phyloP scores from a whole-genome alignment of 192 early-diverging fungal genomes.

The Thoreauomyces humboldtii region DNA sequence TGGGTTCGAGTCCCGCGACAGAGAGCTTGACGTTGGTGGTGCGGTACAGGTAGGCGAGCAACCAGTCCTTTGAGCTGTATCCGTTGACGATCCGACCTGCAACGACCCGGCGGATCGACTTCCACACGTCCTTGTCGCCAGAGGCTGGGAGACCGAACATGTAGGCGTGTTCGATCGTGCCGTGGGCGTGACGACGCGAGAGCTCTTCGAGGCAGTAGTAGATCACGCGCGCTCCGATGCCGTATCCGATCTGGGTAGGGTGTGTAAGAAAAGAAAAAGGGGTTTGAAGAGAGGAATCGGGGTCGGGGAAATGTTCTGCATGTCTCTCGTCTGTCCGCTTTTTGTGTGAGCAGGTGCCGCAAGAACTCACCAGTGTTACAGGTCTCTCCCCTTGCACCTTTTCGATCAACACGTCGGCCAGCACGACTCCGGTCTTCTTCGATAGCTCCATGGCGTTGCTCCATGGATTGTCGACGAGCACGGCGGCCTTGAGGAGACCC shows the following conservation, averaged over 20 bases:
- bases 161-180: constrained; percentile 82
- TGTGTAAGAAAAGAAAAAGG: not conserved
- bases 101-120: constrained; percentile 67
- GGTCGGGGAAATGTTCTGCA: too few species aligned
- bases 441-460: constrained; percentile 57
- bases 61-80: constrained; percentile 85
- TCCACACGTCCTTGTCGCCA: constrained; percentile 76
- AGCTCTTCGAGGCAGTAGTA: constrained; percentile 88
- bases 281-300: too few species aligned
- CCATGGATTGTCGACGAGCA: constrained; percentile 73
- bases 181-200: constrained; percentile 70
- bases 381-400: constrained; percentile 83
- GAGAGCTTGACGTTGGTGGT: constrained; percentile 69
- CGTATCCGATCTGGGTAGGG: constrained; percentile 64
- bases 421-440: constrained; percentile 63
- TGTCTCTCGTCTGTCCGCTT: too few species aligned
- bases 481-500: constrained; percentile 44
- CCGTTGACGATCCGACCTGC: constrained; percentile 88
- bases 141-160: constrained; percentile 89
- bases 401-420: constrained; percentile 83
- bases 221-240: constrained; percentile 87
- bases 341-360: too few species aligned
- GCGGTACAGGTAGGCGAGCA: constrained; percentile 88
- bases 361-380: constrained; percentile 86
- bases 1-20: constrained; percentile 81